phyloP scores from a whole-genome alignment of 495 filamentous ascomycete genomes.

The Astrothelium subdiscretum region DNA sequence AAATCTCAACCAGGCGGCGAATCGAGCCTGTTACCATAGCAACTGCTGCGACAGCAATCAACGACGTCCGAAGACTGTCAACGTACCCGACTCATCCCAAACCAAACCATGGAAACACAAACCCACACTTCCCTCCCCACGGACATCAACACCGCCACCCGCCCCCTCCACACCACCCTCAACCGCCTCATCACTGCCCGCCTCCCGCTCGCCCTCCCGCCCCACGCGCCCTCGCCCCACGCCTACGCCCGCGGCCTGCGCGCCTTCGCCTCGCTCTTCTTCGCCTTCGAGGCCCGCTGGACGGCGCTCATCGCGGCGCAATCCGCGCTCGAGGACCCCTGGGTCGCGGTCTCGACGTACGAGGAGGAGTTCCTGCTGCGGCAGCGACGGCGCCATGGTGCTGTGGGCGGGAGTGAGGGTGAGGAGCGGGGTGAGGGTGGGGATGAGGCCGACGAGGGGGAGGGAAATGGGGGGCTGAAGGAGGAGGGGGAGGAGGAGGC shows the following conservation, averaged over 20 bases:
- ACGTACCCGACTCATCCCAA: neutral
- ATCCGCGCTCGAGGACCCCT: constrained; percentile 1
- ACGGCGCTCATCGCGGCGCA: constrained; percentile 12
- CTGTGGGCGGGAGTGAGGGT: neutral
- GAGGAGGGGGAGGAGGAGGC: neutral
- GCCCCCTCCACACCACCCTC: constrained; percentile 32
- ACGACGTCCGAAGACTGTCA: too few relatives aligned
- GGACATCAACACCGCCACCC: constrained; percentile 21
- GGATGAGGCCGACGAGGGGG: neutral
- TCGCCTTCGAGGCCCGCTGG: constrained; percentile 34
- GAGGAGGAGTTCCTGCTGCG: neutral
- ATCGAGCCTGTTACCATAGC: too few relatives aligned
- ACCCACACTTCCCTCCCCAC: constrained; percentile 5
- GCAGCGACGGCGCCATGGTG: too few relatives aligned
- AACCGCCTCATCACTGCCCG: constrained; percentile 36
- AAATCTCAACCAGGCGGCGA: too few relatives aligned
- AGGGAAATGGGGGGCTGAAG: neutral
- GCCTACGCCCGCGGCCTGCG: constrained; percentile 34
- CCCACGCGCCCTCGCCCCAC: constrained; percentile 19
- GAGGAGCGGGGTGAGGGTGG: neutral
- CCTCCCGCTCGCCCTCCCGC: constrained; percentile 36
- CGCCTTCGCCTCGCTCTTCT: constrained; percentile 35
- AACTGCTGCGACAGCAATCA: too few relatives aligned
- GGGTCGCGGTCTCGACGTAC: neutral
- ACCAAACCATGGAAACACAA: neutral